A percentile compares a stretch with the other conserved stretches of the same genome.
phyloP scores from a whole-genome alignment of 2,329 filamentous ascomycete species.

The Juglanconis oblonga region DNA sequence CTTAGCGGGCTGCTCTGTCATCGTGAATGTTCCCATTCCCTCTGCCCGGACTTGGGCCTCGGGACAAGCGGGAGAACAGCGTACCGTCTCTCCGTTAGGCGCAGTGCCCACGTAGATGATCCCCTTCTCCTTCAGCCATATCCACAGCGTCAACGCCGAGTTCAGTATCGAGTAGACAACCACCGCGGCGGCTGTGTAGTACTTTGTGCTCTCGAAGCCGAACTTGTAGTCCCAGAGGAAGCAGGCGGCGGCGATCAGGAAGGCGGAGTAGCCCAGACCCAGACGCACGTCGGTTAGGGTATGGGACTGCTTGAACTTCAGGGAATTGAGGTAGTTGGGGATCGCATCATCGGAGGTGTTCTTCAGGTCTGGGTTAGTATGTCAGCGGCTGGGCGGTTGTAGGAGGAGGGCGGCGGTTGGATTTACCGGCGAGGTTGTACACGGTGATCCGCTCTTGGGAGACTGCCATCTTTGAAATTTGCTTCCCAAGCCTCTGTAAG shows the following conservation, averaged over 20 bases:
- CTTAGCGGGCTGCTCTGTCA: neutral
- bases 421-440: constrained; percentile 63
- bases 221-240: constrained; percentile 91
- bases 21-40: neutral
- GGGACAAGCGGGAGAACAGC: constrained; percentile 14
- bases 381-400: constrained; percentile 15
- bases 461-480: constrained; percentile 32
- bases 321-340: constrained; percentile 84
- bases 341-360: constrained; percentile 95
- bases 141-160: constrained; percentile 75
- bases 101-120: constrained; percentile 73
- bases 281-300: constrained; percentile 79
- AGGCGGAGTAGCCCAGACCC: constrained; percentile 76
- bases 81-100: constrained; percentile 65
- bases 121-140: constrained; percentile 77
- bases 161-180: constrained; percentile 78
- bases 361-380: constrained; percentile 70
- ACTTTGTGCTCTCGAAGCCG: constrained; percentile 83
- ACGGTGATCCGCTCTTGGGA: constrained; percentile 59
- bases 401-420: constrained; percentile 1
- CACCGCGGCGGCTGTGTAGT: constrained; percentile 77
- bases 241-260: constrained; percentile 74
- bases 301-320: constrained; percentile 82
- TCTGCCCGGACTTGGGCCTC: too few relatives aligned
- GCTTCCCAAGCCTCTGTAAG: neutral